Evolutionary conservation across 768 basidiomycete genomes (phyloP).

Genomic region (Lactifluus piperatus): DNA sequence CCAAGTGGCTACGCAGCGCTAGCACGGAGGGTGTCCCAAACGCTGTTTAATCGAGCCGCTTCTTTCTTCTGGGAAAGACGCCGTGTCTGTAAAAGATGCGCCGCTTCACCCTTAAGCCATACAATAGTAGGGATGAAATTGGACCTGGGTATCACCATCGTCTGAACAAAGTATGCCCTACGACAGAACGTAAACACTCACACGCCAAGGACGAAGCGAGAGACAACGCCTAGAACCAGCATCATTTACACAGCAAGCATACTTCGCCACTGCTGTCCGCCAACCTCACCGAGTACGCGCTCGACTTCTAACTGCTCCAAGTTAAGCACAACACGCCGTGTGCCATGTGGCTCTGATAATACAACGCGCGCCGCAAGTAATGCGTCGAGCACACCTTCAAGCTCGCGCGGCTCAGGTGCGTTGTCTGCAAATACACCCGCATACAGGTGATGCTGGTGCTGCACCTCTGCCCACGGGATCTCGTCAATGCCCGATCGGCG

Average conservation of each 20-base stretch:
- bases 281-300: slow-evolving; percentile 74
- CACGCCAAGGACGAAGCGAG: not conserved
- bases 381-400: slow-evolving; percentile 63
- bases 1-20: too few species aligned
- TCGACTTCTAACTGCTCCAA: slow-evolving; percentile 81
- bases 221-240: not conserved
- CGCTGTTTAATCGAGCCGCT: too few species aligned
- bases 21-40: too few species aligned
- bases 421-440: slow-evolving; percentile 51
- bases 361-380: slow-evolving; percentile 72
- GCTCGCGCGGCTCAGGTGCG: slow-evolving; percentile 54
- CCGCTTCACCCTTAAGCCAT: too few species aligned
- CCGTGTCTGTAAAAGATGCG: too few species aligned
- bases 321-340: slow-evolving; percentile 71
- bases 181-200: not conserved
- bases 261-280: slow-evolving; percentile 60
- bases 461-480: slow-evolving; percentile 77
- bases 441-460: slow-evolving; percentile 68
- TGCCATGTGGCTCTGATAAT: slow-evolving; percentile 54
- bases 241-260: slow-evolving; percentile 24
- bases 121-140: too few species aligned
- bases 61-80: too few species aligned
- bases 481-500: slow-evolving; percentile 81
- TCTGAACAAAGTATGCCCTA: too few species aligned
- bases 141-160: too few species aligned